phyloP scores from a whole-genome alignment of 176 grass and related monocot genomes.

The Pontederia crassipes region DNA sequence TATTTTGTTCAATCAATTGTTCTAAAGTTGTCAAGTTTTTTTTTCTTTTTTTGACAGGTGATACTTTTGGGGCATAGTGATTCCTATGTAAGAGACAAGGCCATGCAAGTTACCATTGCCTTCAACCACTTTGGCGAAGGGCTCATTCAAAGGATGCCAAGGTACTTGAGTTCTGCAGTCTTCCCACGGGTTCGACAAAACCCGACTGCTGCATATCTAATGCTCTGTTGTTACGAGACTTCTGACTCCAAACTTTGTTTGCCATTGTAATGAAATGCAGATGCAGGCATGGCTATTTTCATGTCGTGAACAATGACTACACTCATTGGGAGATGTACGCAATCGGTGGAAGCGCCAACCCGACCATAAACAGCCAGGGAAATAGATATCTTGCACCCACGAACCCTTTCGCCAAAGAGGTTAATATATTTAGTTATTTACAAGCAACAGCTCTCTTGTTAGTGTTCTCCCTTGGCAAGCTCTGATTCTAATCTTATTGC shows the following conservation, averaged over 20 bases:
- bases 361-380: constrained; percentile 65
- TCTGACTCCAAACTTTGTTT: background rate
- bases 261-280: constrained; percentile 6
- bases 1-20: background rate
- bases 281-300: constrained; percentile 59
- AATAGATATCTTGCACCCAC: constrained; percentile 54
- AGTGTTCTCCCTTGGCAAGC: background rate
- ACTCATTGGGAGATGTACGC: constrained; percentile 70
- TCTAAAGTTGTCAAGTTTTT: constrained; percentile 13
- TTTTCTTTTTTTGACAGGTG: constrained; percentile 35
- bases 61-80: constrained; percentile 84
- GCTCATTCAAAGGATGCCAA: constrained; percentile 68
- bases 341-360: constrained; percentile 48
- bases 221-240: too few relatives aligned
- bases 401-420: constrained; percentile 51
- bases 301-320: constrained; percentile 71
- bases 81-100: constrained; percentile 69
- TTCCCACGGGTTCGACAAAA: background rate
- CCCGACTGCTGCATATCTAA: too few relatives aligned
- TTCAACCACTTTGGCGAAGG: constrained; percentile 90
- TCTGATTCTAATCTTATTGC: background rate
- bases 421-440: background rate
- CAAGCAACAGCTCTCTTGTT: background rate
- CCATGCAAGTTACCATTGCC: constrained; percentile 84
- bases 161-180: constrained; percentile 20